Evolutionary conservation across 805 yeast species (phyloP).

Genomic region (Debaryomyces tyrocola): DNA sequence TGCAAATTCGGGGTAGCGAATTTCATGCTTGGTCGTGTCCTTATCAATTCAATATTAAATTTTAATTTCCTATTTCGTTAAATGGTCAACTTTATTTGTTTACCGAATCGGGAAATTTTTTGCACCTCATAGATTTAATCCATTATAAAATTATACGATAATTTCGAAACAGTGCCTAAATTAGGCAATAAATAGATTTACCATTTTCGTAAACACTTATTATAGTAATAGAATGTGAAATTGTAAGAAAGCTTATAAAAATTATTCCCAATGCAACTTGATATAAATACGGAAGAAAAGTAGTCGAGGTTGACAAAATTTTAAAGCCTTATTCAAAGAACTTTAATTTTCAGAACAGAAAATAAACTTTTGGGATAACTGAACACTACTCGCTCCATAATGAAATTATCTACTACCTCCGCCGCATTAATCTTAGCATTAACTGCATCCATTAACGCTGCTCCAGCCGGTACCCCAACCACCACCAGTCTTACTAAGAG

Average conservation of each 20-base stretch:
- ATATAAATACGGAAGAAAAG: not conserved
- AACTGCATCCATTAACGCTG: constrained; percentile 22
- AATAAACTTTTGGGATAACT: not conserved
- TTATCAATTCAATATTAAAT: not conserved
- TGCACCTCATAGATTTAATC: not conserved
- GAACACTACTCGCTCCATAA: constrained; percentile 3
- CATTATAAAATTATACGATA: not conserved
- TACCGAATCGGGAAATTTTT: constrained; percentile 3
- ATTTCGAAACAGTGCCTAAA: not conserved
- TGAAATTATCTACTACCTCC: constrained; percentile 25
- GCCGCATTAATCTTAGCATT: constrained; percentile 19
- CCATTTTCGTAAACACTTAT: not conserved
- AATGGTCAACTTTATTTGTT: not conserved
- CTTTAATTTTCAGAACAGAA: not conserved
- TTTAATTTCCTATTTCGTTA: constrained; percentile 1
- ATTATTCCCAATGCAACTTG: not conserved
- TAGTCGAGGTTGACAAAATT: not conserved
- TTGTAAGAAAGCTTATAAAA: not conserved
- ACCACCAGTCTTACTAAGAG: constrained; percentile 17
- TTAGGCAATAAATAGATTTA: constrained; percentile 1
- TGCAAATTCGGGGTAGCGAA: not conserved
- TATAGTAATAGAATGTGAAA: not conserved
- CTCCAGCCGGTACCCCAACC: constrained; percentile 16
- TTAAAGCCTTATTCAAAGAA: not conserved
- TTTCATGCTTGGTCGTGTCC: not conserved